Evolutionary conservation across 164 flowering plant species (phyloP).

Genomic region (Buxus sempervirens): DNA sequence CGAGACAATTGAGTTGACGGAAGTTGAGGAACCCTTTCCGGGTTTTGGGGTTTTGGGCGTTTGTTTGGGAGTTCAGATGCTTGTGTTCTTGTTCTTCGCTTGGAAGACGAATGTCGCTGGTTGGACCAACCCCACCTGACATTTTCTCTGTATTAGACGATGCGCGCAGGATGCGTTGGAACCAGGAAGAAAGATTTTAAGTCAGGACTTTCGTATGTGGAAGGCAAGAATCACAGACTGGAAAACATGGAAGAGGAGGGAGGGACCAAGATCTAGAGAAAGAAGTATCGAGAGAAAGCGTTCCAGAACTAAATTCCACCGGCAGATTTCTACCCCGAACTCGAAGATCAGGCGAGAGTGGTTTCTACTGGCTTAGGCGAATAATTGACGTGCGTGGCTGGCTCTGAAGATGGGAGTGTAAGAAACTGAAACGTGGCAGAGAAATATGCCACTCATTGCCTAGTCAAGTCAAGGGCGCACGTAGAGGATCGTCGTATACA

Average conservation of each 20-base stretch:
- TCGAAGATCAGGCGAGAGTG: too few species aligned
- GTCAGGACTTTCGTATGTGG: background rate
- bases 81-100: conserved; percentile 25
- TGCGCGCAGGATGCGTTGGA: too few species aligned
- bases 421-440: background rate
- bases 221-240: background rate
- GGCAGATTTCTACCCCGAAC: too few species aligned
- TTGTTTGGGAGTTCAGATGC: background rate
- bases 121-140: conserved; percentile 64
- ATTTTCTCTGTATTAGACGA: conserved; percentile 21
- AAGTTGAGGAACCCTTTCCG: conserved; percentile 30
- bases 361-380: too few species aligned
- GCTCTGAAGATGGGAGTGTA: background rate
- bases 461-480: background rate
- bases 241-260: background rate
- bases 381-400: background rate
- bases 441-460: background rate
- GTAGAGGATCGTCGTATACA: background rate
- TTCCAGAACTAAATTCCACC: too few species aligned
- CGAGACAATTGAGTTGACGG: conserved; percentile 35
- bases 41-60: background rate
- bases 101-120: conserved; percentile 39
- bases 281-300: too few species aligned
- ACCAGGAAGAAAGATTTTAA: background rate
- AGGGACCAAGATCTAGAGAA: too few species aligned